A percentile compares a stretch with the other conserved stretches of the same genome.
phyloP scores from a whole-genome alignment of 1,284 basidiomycete species.

The Phlebopus sp. region DNA sequence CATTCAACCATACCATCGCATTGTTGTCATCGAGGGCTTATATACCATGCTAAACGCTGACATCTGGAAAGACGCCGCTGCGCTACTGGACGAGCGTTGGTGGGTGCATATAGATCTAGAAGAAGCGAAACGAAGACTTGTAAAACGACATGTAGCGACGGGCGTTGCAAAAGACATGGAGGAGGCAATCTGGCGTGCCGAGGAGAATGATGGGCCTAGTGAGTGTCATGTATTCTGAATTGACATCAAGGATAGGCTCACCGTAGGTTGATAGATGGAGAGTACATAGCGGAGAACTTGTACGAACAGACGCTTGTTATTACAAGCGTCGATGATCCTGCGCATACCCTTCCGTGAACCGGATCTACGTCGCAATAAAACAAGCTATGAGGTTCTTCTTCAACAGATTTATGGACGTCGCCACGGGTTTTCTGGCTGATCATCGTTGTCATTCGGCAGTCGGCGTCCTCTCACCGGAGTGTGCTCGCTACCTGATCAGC shows the following conservation, averaged over 20 bases:
- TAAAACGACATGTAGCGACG: constrained; percentile 71
- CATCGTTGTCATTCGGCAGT: too few relatives aligned
- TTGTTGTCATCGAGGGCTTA: constrained; percentile 83
- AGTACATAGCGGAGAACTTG: constrained; percentile 15
- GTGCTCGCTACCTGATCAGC: too few relatives aligned
- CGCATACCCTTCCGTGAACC: constrained; percentile 10
- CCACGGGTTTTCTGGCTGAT: too few relatives aligned
- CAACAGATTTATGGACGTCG: too few relatives aligned
- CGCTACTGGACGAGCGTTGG: constrained; percentile 75
- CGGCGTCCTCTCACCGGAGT: too few relatives aligned
- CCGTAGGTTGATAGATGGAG: constrained; percentile 20
- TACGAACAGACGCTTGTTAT: constrained; percentile 26
- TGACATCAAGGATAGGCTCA: neutral
- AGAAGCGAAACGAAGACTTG: constrained; percentile 63
- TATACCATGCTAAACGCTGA: constrained; percentile 72
- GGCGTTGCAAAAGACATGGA: constrained; percentile 67
- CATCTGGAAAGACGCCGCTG: constrained; percentile 72
- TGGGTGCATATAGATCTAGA: constrained; percentile 64
- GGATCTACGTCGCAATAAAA: neutral
- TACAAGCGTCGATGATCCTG: constrained; percentile 25
- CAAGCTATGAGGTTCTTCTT: too few relatives aligned
- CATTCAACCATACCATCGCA: constrained; percentile 62
- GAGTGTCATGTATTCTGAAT: constrained; percentile 24
- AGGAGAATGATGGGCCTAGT: constrained; percentile 79
- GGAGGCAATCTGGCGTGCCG: constrained; percentile 70